Evolutionary conservation across 208 protist species (phyloP).

Genomic region (Spironucleus salmonicida): DNA sequence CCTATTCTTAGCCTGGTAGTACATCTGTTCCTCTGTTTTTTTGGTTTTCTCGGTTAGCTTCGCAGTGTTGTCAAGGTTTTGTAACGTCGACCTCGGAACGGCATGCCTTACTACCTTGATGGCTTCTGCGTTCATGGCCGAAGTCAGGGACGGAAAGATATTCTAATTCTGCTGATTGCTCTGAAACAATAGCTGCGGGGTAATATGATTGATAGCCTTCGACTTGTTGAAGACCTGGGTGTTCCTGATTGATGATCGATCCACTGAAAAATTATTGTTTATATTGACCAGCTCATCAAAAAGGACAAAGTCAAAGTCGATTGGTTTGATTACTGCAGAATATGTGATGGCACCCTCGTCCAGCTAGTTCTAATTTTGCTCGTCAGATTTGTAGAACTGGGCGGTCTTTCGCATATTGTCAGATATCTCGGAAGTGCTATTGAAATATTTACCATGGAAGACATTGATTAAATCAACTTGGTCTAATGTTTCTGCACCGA

Average conservation of each 20-base stretch:
- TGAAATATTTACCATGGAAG: not conserved
- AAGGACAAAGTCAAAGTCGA: not conserved
- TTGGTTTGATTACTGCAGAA: not conserved
- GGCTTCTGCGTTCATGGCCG: not conserved
- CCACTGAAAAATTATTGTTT: not conserved
- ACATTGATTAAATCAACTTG: too few relatives aligned
- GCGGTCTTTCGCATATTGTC: not conserved
- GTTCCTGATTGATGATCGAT: not conserved
- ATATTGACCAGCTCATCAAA: not conserved
- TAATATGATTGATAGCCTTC: not conserved
- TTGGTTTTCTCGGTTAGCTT: not conserved
- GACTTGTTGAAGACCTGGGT: not conserved
- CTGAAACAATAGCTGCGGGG: not conserved
- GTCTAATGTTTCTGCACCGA: not conserved
- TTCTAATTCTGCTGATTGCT: not conserved
- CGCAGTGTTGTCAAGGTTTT: not conserved
- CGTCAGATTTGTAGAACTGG: not conserved
- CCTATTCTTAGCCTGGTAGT: not conserved
- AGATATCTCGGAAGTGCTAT: not conserved
- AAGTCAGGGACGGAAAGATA: not conserved
- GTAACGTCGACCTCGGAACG: not conserved
- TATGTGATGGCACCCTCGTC: not conserved
- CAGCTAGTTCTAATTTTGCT: not conserved
- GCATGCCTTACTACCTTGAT: not conserved
- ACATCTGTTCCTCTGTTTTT: not conserved